phyloP scores from a whole-genome alignment of 306 rosid genomes.

The Cicer judaicum region DNA sequence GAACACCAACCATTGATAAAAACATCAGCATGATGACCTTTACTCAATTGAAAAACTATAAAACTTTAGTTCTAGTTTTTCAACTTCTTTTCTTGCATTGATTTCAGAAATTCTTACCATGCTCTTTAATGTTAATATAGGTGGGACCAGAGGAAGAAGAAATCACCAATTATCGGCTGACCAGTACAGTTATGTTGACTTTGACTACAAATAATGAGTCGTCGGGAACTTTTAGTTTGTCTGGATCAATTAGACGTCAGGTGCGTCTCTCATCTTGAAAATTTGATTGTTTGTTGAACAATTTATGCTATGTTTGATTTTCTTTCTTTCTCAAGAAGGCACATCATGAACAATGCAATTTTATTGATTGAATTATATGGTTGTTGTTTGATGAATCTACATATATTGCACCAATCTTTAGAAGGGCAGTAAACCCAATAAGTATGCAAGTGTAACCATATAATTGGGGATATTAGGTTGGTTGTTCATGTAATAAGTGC shows the following conservation, averaged over 20 bases:
- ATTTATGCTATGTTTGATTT: slow-evolving; percentile 24
- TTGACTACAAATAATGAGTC: slow-evolving; percentile 81
- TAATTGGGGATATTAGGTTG: slow-evolving; percentile 10
- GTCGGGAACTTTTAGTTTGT: slow-evolving; percentile 87
- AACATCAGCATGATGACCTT: slow-evolving; percentile 18
- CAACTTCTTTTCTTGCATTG: background rate
- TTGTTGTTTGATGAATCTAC: slow-evolving; percentile 6
- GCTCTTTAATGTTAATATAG: slow-evolving; percentile 46
- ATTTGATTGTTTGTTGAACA: slow-evolving; percentile 17
- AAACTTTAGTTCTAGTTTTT: slow-evolving; percentile 9
- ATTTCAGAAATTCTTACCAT: slow-evolving; percentile 15
- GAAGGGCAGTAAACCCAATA: background rate
- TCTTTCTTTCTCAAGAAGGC: slow-evolving; percentile 28
- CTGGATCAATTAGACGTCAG: slow-evolving; percentile 95
- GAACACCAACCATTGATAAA: slow-evolving; percentile 13
- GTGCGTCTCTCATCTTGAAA: slow-evolving; percentile 49
- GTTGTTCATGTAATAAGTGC: slow-evolving; percentile 8
- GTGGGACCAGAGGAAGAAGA: slow-evolving; percentile 94
- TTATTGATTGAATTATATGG: slow-evolving; percentile 12
- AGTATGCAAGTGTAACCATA: background rate
- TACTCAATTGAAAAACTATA: slow-evolving; percentile 19
- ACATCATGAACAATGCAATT: slow-evolving; percentile 33
- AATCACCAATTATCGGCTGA: slow-evolving; percentile 73
- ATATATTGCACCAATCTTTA: background rate
- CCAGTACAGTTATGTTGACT: slow-evolving; percentile 94